Percentiles rank a stretch among this genome's conserved stretches.
Conservation (phyloP, 345 rosid genomes). For the Dipteronia sinensis region DNA sequence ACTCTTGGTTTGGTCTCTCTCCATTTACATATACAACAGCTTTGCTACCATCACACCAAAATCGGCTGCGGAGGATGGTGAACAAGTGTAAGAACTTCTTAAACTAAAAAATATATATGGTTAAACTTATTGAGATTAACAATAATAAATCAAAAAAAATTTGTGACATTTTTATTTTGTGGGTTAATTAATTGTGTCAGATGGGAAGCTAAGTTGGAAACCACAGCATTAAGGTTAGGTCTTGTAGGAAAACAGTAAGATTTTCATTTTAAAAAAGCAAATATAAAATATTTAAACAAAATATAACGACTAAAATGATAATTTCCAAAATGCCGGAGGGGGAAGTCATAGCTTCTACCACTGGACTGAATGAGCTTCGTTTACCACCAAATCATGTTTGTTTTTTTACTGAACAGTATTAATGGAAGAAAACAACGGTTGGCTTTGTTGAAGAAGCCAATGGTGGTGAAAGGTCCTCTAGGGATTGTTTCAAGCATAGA, state of each 20-base stretch:
- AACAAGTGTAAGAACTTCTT: slow-evolving; percentile 43
- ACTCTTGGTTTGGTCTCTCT: slow-evolving; percentile 65
- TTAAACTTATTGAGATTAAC: no score
- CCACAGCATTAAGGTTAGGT: slow-evolving; percentile 42
- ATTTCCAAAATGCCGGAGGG: no score
- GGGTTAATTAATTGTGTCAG: slow-evolving; percentile 28
- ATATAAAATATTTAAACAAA: no score
- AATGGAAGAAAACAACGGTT: slow-evolving; percentile 4
- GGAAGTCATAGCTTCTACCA: no score
- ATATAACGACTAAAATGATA: no score
- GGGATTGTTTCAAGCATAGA: slow-evolving; percentile 79
- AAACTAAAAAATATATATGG: background rate
- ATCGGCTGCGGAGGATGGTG: slow-evolving; percentile 38
- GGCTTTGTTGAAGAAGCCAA: slow-evolving; percentile 50
- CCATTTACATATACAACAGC: slow-evolving; percentile 41
- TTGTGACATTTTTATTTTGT: background rate
- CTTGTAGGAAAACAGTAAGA: slow-evolving; percentile 71
- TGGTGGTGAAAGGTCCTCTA: slow-evolving; percentile 74
- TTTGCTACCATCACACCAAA: slow-evolving; percentile 44
- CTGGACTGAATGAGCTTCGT: no score
- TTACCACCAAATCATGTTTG: background rate
- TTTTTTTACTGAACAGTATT: slow-evolving; percentile 11
- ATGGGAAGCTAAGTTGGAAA: slow-evolving; percentile 57
- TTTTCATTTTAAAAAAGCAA: no score
- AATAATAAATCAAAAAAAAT: no score